These are phyloP conservation scores for Ascocoryne sarcoides DNA, from an alignment of 2,329 filamentous ascomycete species.

Conservation along the genomic window DNA sequence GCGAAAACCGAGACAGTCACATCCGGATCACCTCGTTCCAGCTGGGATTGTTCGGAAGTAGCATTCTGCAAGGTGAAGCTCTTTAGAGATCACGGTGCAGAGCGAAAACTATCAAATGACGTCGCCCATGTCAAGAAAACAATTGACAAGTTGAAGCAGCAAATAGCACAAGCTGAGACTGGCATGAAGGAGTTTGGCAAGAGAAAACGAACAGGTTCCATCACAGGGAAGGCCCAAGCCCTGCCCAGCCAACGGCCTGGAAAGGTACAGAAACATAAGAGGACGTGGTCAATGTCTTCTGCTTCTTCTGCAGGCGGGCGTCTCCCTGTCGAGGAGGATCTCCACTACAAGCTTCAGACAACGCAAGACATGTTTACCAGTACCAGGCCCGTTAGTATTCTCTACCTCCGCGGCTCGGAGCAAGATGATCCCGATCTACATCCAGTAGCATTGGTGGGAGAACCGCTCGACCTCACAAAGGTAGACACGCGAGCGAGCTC, in stretches of 20 bases:
- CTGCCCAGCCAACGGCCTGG: constrained; percentile 50
- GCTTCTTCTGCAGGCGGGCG: constrained; percentile 51
- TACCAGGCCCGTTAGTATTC: constrained; percentile 66
- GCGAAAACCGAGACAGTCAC: constrained; percentile 72
- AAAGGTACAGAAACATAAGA: constrained; percentile 84
- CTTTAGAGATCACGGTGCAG: constrained; percentile 91
- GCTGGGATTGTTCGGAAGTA: constrained; percentile 54
- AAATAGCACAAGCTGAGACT: constrained; percentile 70
- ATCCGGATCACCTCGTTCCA: constrained; percentile 39
- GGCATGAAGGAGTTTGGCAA: constrained; percentile 60
- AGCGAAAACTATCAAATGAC: constrained; percentile 91
- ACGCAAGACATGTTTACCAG: constrained; percentile 86
- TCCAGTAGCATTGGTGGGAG: constrained; percentile 65
- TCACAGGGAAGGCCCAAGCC: constrained; percentile 32
- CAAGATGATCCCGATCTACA: constrained; percentile 71
- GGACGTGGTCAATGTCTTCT: constrained; percentile 93
- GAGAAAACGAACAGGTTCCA: constrained; percentile 48
- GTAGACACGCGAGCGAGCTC: constrained; percentile 30
- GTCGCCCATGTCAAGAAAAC: constrained; percentile 91
- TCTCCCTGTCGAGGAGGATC: constrained; percentile 59
- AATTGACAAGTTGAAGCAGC: constrained; percentile 92
- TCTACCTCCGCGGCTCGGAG: constrained; percentile 70
- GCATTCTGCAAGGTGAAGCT: constrained; percentile 96
- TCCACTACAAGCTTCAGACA: constrained; percentile 68
- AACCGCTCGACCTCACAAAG: constrained; percentile 51